These are phyloP conservation scores for Candolleomyces aberdarensis DNA, from an alignment of 768 basidiomycete genomes.

Conservation along the genomic window DNA sequence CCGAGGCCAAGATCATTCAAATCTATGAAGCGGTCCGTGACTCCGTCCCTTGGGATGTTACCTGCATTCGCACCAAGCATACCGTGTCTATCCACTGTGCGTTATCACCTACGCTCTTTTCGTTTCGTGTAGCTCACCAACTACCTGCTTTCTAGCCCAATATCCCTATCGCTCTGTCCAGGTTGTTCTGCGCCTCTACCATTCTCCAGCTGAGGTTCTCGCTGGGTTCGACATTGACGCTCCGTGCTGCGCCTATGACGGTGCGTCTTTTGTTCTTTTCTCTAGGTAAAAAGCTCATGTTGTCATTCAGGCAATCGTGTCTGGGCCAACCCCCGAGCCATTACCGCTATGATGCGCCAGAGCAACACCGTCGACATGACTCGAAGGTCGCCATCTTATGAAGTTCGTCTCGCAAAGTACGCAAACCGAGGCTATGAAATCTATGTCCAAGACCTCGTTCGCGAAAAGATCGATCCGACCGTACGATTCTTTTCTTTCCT, in stretches of 20 bases:
- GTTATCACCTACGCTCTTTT: constrained; percentile 13
- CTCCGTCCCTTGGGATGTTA: constrained; percentile 66
- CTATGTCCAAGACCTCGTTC: constrained; percentile 48
- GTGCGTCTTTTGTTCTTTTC: constrained; percentile 6
- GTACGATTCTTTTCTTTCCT: constrained; percentile 27
- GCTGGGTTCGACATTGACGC: constrained; percentile 69
- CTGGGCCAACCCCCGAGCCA: constrained; percentile 57
- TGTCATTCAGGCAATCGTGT: constrained; percentile 38
- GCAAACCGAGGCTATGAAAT: constrained; percentile 53
- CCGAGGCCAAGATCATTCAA: constrained; percentile 53
- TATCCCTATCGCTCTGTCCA: constrained; percentile 68
- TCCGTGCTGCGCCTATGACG: constrained; percentile 52
- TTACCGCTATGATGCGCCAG: constrained; percentile 65
- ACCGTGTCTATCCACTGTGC: constrained; percentile 61
- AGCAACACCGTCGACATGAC: constrained; percentile 61
- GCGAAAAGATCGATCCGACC: constrained; percentile 56
- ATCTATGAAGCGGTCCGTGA: constrained; percentile 66
- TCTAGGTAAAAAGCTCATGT: background rate
- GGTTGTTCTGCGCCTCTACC: constrained; percentile 64
- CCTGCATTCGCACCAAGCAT: constrained; percentile 64
- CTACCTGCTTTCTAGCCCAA: constrained; percentile 37
- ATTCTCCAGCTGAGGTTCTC: constrained; percentile 60
- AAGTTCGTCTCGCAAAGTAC: constrained; percentile 61
- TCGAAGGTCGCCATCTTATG: constrained; percentile 63
- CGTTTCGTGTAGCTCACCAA: background rate